Evolutionary conservation across 371 early-diverging fungal species (phyloP), one percentile per base, ranked within the genome.

Genomic region (Vittaforma corneae): DNA sequence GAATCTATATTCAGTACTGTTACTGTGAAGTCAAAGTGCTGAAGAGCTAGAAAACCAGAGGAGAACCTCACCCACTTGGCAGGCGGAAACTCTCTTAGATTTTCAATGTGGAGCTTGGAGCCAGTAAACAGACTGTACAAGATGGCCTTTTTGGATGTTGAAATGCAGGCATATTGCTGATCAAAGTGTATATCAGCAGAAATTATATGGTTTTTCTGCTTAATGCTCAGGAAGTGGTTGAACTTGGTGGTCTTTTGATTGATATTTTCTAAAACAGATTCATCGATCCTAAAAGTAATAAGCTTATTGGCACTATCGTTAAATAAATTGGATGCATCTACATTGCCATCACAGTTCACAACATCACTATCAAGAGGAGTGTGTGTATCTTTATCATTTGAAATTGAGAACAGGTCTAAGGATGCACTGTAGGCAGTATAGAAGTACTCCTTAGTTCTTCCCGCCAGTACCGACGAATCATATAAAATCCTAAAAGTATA

Each of bases 401-500:
- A 11, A 11, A 11, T 18, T 11, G 11, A 11, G 18, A 11, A 40
- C 18, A 40, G 18, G 18, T 40, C 40, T 40, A 40, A 40, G 11
- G 34, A 11, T 11, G 6, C 6, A 26, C 9, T 14, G 16, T 9
- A 56, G 35, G 6, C 16, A 40, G 44, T 42, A 26, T 56, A 42
- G 20, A 32, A 6, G 47, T 46, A 14, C 14, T 14, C 9, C 45
- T 40, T n/a, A n/a, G 56, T 14, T 32, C 9, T 9, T 26, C 65
- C 66, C 28, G 35, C 20, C n/a, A 40, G 33, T 11, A 62, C 42
- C 14, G 37, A 24, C 26, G 34, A 22, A 26, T 70, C 65, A 45
- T 47, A 70, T 6, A 70, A 40, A 42, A 38, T 56, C 29, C 32
- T 46, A 35, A 38, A 34, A 18, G 44, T 24, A 44, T 68, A 70